Evolutionary conservation across 495 filamentous ascomycete species (phyloP).

Genomic region (Aspergillus conjunctus): DNA sequence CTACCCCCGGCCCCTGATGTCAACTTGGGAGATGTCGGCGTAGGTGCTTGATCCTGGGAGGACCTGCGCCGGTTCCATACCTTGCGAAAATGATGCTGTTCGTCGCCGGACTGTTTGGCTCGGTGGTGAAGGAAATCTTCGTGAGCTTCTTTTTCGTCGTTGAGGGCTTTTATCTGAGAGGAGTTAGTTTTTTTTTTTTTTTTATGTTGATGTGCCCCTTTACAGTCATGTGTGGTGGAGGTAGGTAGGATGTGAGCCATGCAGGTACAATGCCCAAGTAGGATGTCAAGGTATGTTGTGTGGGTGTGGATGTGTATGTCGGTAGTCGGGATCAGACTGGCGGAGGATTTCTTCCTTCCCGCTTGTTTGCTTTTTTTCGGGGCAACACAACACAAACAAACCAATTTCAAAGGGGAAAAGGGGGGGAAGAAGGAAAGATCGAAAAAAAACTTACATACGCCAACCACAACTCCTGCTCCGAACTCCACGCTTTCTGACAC

Average conservation of each 20-base stretch:
- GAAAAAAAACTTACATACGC: constrained; percentile 34
- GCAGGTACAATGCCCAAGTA: too few species aligned
- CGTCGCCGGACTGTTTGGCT: constrained; percentile 41
- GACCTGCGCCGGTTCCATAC: constrained; percentile 36
- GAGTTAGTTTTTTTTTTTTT: too few species aligned
- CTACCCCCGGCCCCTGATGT: background rate
- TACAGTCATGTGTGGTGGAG: too few species aligned
- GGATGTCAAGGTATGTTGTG: too few species aligned
- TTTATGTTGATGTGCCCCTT: too few species aligned
- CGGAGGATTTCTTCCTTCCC: constrained; percentile 13
- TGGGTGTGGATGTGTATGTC: background rate
- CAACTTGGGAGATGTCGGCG: background rate
- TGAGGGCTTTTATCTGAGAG: constrained; percentile 38
- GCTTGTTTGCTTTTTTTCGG: constrained; percentile 2
- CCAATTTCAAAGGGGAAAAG: constrained; percentile 4
- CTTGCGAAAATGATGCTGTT: constrained; percentile 45
- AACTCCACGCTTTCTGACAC: constrained; percentile 50
- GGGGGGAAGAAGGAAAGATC: background rate
- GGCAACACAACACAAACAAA: background rate
- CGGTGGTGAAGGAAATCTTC: constrained; percentile 38
- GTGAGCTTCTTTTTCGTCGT: constrained; percentile 45
- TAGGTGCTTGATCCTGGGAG: constrained; percentile 20
- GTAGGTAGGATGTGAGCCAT: too few species aligned
- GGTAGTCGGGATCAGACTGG: background rate
- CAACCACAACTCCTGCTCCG: constrained; percentile 47